Evolutionary conservation across 495 filamentous ascomycete species (phyloP), one percentile per base, ranked within the genome.

Genomic region (Lepidopterella palustris): DNA sequence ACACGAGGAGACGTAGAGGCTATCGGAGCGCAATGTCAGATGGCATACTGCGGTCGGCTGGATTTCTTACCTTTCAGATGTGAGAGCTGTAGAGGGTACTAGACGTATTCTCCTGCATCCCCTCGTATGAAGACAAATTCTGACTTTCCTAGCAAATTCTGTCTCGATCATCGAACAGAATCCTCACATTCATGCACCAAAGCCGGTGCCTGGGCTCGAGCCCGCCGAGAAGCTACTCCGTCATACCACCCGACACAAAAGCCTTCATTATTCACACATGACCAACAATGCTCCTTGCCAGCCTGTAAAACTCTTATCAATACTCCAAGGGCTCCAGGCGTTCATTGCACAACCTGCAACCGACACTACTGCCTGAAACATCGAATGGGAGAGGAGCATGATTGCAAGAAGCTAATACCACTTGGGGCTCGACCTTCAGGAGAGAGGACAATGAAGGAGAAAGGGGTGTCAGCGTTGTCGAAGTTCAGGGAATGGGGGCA

Each of bases 1-100:
- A 79, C 86, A 66, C 74, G 75, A 68, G 90, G 70, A 58, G 75
- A 96, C 75, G 82, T 89, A 35, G 85, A 86, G 63, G 81, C 89
- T 10, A 88, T 97, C 71, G 93, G 93, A 67, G 82, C 84, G 55
- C 90, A 96, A 77, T 98, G 93, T 80, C 84, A 97, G 74, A 85
- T 87, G 75, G 74, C 83, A 63, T 91, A 89, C 80, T 98, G 93
- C 81, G 84, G 91, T 71, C 86, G 88, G 68, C 88, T 97, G 48
- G 95, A 97, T 76, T 97, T 97, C 77, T 86, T 98, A 10, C 93
- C 93, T 39, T 98, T 97, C 77, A 80, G 83, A 64, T 98, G 93
- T 79, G 87, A 93, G 73, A 91, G 86, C 70, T 98, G 93, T 68
- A 77, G 75, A 66, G 80, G 73, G 70, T 73, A 9, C 21, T n/a